These are phyloP conservation scores for Xylaria sp. DNA, from an alignment of 2,329 filamentous ascomycete species.

Conservation along the genomic window DNA sequence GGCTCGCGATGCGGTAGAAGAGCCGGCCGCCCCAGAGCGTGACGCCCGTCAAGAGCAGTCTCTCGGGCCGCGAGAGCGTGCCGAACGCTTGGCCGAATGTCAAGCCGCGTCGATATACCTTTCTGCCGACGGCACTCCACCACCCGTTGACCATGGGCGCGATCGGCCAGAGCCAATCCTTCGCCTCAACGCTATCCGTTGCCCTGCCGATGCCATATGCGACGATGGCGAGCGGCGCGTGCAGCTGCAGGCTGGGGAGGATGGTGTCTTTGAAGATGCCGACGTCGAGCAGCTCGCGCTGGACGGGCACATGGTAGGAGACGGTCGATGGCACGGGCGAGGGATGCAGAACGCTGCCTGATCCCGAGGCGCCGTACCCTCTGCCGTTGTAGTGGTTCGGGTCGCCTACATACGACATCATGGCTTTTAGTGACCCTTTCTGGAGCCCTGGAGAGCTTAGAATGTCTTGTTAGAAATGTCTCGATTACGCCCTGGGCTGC, in stretches of 20 bases:
- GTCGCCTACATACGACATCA: constrained; percentile 27
- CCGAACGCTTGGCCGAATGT: constrained; percentile 59
- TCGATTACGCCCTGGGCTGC: not conserved
- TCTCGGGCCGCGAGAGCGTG: constrained; percentile 64
- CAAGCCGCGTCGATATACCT: constrained; percentile 58
- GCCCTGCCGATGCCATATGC: constrained; percentile 35
- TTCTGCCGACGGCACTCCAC: constrained; percentile 68
- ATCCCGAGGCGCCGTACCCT: constrained; percentile 5
- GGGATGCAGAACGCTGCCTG: constrained; percentile 11
- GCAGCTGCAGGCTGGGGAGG: constrained; percentile 31
- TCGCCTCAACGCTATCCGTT: constrained; percentile 59
- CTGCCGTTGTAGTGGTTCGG: not conserved
- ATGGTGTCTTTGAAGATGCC: constrained; percentile 38
- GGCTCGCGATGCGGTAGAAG: constrained; percentile 64
- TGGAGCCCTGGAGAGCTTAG: not conserved
- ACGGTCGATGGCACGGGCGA: constrained; percentile 34
- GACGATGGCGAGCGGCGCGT: constrained; percentile 30
- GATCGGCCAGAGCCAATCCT: constrained; percentile 69
- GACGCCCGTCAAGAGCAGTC: constrained; percentile 65
- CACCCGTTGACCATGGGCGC: constrained; percentile 60
- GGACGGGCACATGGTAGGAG: constrained; percentile 25
- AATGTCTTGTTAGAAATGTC: constrained; percentile 11
- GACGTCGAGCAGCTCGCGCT: constrained; percentile 34
- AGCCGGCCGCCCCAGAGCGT: constrained; percentile 68
- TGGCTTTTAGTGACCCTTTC: not conserved